These are phyloP conservation scores for Plantago rigida DNA, from an alignment of 305 asterid genomes.

Conservation along the genomic window DNA sequence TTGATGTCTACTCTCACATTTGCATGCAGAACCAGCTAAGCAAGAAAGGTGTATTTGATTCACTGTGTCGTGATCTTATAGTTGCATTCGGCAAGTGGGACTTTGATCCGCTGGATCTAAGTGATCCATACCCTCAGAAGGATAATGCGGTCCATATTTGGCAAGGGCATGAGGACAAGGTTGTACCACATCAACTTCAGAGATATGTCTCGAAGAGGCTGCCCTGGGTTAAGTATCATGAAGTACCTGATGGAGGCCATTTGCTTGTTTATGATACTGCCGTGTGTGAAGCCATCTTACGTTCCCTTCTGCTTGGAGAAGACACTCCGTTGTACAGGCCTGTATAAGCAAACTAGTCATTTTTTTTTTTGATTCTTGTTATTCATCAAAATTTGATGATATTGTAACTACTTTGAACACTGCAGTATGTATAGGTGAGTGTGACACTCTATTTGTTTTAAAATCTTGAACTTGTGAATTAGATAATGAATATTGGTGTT, in stretches of 20 bases:
- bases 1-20: not conserved
- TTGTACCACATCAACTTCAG: conserved; percentile 69
- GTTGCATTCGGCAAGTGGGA: conserved; percentile 89
- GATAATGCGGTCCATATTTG: conserved; percentile 63
- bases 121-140: conserved; percentile 47
- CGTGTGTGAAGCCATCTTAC: conserved; percentile 80
- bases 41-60: conserved; percentile 47
- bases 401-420: conserved; percentile 31
- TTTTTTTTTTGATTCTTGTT: conserved; percentile 28
- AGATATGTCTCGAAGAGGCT: conserved; percentile 55
- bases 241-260: conserved; percentile 88
- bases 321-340: conserved; percentile 59
- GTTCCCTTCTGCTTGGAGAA: conserved; percentile 74
- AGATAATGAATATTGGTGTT: not conserved
- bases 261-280: conserved; percentile 68
- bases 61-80: conserved; percentile 55
- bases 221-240: conserved; percentile 84
- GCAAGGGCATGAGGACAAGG: conserved; percentile 84
- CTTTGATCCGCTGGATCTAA: conserved; percentile 65
- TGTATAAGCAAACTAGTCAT: conserved; percentile 23
- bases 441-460: conserved; percentile 25
- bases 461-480: conserved; percentile 17
- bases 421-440: conserved; percentile 23
- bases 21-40: conserved; percentile 40
- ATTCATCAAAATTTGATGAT: conserved; percentile 30